These are phyloP conservation scores for Hapsidospora chrysogenum DNA, from an alignment of 495 filamentous ascomycete genomes.

Conservation along the genomic window DNA sequence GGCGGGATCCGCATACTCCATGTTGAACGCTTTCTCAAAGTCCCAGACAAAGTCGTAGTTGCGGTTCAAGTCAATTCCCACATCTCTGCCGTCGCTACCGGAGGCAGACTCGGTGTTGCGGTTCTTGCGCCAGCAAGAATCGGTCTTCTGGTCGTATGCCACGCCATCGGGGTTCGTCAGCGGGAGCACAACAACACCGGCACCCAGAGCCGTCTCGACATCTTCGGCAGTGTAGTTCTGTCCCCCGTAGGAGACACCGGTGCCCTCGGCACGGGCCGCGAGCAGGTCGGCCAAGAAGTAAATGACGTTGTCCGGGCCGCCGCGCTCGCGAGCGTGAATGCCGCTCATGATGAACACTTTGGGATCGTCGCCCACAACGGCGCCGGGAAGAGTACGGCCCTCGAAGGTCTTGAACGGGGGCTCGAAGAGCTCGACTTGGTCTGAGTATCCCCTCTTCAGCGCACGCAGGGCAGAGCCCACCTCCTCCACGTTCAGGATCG, in stretches of 20 bases:
- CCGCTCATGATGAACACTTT: slow-evolving; percentile 14
- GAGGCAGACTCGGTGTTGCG: slow-evolving; percentile 13
- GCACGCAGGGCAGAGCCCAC: slow-evolving; percentile 14
- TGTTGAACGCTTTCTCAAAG: slow-evolving; percentile 13
- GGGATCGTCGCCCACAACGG: slow-evolving; percentile 7
- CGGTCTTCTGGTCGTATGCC: slow-evolving; percentile 15
- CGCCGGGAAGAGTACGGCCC: slow-evolving; percentile 9
- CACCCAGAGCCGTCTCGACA: slow-evolving; percentile 15
- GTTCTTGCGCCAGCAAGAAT: slow-evolving; percentile 24
- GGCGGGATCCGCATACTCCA: slow-evolving; percentile 8
- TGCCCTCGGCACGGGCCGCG: slow-evolving; percentile 15
- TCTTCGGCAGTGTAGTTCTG: slow-evolving; percentile 20
- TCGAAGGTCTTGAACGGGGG: slow-evolving; percentile 17
- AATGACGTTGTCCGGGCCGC: slow-evolving; percentile 15
- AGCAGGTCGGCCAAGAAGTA: slow-evolving; percentile 21
- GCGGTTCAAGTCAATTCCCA: slow-evolving; percentile 22
- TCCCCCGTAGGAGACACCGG: slow-evolving; percentile 20
- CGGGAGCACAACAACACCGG: slow-evolving; percentile 22
- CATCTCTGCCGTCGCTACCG: slow-evolving; percentile 1
- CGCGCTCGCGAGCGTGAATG: slow-evolving; percentile 21
- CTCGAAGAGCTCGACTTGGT: slow-evolving; percentile 9
- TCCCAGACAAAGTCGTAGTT: slow-evolving; percentile 24
- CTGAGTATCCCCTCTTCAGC: slow-evolving; percentile 12
- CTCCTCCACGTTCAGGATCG: slow-evolving; percentile 16
- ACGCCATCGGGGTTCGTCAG: slow-evolving; percentile 24